Conservation (phyloP, 192 early-diverging fungal genomes). For the Geranomyces variabilis region DNA sequence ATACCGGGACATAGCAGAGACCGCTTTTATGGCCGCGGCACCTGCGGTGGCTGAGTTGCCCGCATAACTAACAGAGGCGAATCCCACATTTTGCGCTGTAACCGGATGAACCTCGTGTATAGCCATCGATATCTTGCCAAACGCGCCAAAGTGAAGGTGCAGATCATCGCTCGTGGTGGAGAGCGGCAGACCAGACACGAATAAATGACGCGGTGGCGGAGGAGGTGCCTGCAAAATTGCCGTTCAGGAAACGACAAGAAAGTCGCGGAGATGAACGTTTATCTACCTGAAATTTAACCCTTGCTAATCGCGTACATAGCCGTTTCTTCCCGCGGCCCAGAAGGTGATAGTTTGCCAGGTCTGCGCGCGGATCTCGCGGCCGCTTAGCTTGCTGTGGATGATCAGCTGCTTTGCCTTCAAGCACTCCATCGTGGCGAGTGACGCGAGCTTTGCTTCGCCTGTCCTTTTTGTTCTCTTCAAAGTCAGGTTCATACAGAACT, state of each 20-base stretch:
- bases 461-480: background rate
- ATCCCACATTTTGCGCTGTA: slow-evolving; percentile 16
- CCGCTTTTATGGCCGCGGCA: slow-evolving; percentile 6
- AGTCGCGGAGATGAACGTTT: too few relatives aligned
- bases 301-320: background rate
- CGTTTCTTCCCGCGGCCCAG: slow-evolving; percentile 10
- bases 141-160: background rate
- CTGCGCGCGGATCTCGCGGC: slow-evolving; percentile 16
- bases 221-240: background rate
- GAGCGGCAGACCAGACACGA: slow-evolving; percentile 24
- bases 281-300: slow-evolving; percentile 13
- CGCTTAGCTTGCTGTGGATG: background rate
- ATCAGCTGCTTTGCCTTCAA: background rate
- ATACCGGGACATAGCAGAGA: background rate
- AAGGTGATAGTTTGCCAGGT: background rate
- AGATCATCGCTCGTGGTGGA: slow-evolving; percentile 2
- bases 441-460: slow-evolving; percentile 14
- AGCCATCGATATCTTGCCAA: slow-evolving; percentile 10
- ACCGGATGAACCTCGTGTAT: slow-evolving; percentile 14
- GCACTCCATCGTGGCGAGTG: slow-evolving; percentile 4
- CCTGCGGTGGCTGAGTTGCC: slow-evolving; percentile 1
- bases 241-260: background rate
- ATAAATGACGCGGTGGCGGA: slow-evolving; percentile 10
- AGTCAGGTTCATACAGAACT: slow-evolving; percentile 17
- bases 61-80: slow-evolving; percentile 23